Conservation (phyloP, 2,329 filamentous ascomycete species). For the Aspergillus ustus region DNA sequence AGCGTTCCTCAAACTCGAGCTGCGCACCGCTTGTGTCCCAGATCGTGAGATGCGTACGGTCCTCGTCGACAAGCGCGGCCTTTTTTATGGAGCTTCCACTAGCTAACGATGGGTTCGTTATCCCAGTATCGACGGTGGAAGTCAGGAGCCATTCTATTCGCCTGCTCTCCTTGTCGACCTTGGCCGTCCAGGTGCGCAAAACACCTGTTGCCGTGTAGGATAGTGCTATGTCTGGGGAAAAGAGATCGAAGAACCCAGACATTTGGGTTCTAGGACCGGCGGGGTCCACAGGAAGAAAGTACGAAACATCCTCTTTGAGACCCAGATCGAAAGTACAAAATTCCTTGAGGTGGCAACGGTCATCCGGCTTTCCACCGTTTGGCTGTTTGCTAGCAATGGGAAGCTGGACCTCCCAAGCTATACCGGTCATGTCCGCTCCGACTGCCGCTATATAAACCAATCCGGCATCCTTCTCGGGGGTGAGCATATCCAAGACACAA, state of each 20-base stretch:
- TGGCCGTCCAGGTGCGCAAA: constrained; percentile 84
- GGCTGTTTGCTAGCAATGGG: constrained; percentile 48
- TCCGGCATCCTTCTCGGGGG: constrained; percentile 61
- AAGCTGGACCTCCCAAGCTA: constrained; percentile 78
- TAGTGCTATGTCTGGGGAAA: constrained; percentile 82
- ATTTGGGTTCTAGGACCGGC: constrained; percentile 73
- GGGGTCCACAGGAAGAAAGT: constrained; percentile 81
- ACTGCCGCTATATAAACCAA: constrained; percentile 77
- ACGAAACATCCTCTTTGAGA: constrained; percentile 55
- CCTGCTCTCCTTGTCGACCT: constrained; percentile 64
- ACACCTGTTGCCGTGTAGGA: constrained; percentile 78
- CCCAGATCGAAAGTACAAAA: constrained; percentile 75
- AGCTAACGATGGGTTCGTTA: constrained; percentile 73
- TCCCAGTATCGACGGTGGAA: constrained; percentile 77
- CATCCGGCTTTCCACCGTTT: constrained; percentile 32
- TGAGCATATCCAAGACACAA: constrained; percentile 74
- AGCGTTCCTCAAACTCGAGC: constrained; percentile 79
- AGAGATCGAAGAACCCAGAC: constrained; percentile 82
- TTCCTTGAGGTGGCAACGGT: constrained; percentile 59
- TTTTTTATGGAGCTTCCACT: constrained; percentile 88
- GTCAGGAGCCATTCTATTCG: constrained; percentile 82
- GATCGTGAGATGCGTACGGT: constrained; percentile 77
- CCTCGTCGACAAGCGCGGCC: constrained; percentile 77
- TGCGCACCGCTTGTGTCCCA: constrained; percentile 86
- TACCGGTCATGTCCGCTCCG: constrained; percentile 74